A percentile compares a stretch with the other conserved stretches of the same genome.
These are phyloP conservation scores for Phialophora expanda DNA, from an alignment of 2,329 filamentous ascomycete species.

Conservation along the genomic window DNA sequence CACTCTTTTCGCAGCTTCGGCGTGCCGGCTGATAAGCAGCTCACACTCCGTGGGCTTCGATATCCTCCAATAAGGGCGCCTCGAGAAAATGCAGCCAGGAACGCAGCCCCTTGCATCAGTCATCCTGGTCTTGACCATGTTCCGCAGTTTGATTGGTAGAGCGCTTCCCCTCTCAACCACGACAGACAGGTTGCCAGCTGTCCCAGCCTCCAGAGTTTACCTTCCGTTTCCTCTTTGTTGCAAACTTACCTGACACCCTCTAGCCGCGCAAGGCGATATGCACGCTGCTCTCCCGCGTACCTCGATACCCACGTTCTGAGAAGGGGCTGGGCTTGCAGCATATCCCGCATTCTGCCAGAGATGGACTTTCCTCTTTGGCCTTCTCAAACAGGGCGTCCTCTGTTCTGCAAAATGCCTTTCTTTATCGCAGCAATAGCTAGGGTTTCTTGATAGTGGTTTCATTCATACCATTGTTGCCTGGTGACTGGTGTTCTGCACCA, in stretches of 20 bases:
- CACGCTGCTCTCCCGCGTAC: neutral
- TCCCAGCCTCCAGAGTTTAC: slow-evolving; percentile 37
- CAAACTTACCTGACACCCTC: slow-evolving; percentile 18
- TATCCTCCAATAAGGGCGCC: slow-evolving; percentile 23
- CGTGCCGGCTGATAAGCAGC: neutral
- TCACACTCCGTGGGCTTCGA: neutral
- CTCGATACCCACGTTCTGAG: slow-evolving; percentile 19
- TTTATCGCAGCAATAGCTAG: slow-evolving; percentile 38
- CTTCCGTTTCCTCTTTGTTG: slow-evolving; percentile 30
- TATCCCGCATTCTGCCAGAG: slow-evolving; percentile 32
- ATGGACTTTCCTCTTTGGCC: slow-evolving; percentile 30
- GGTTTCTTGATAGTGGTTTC: slow-evolving; percentile 37
- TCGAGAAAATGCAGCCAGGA: slow-evolving; percentile 25
- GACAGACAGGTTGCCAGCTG: slow-evolving; percentile 29
- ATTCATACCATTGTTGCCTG: slow-evolving; percentile 38
- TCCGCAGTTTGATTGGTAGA: slow-evolving; percentile 32
- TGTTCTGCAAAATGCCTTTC: slow-evolving; percentile 37
- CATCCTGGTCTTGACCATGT: slow-evolving; percentile 29
- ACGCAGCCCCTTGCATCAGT: slow-evolving; percentile 36
- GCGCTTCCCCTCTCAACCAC: slow-evolving; percentile 21
- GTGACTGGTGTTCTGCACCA: slow-evolving; percentile 12
- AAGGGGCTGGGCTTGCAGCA: slow-evolving; percentile 25
- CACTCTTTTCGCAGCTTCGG: neutral
- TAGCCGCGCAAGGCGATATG: slow-evolving; percentile 3
- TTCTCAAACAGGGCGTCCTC: slow-evolving; percentile 39